Evolutionary conservation across 202 grass and related monocot species (phyloP).

Genomic region (Alloteropsis angusta): DNA sequence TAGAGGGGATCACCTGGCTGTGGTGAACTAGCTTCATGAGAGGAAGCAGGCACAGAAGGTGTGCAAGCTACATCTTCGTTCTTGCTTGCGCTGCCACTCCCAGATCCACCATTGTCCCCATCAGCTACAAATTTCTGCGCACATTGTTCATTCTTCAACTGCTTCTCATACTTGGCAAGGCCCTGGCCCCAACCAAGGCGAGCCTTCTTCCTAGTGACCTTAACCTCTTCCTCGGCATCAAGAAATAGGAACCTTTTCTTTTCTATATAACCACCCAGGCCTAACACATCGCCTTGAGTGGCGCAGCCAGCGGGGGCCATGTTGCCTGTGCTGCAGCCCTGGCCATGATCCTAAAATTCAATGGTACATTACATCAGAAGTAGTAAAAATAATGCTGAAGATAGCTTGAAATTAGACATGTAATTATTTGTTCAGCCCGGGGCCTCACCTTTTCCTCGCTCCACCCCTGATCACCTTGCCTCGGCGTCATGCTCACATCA

Average conservation of each 20-base stretch:
- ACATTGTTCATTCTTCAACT: neutral
- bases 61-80: neutral
- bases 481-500: neutral
- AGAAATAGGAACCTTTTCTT: neutral
- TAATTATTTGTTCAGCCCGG: too few relatives aligned
- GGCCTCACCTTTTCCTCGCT: too few relatives aligned
- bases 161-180: constrained; percentile 46
- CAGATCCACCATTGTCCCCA: neutral
- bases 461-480: neutral
- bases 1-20: neutral
- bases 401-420: too few relatives aligned
- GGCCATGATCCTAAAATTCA: too few relatives aligned
- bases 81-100: neutral
- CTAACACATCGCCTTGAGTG: neutral
- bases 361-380: too few relatives aligned
- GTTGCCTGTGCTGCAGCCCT: too few relatives aligned
- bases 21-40: neutral
- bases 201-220: constrained; percentile 30
- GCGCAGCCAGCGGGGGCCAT: too few relatives aligned
- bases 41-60: neutral
- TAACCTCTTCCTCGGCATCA: constrained; percentile 11
- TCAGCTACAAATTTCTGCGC: neutral
- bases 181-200: constrained; percentile 37
- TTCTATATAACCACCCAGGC: neutral
- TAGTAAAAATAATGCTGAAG: too few relatives aligned